Percentiles rank a stretch among this genome's conserved stretches.
These are phyloP conservation scores for Tulasnella sp. DNA, from an alignment of 768 basidiomycete genomes.

Conservation along the genomic window DNA sequence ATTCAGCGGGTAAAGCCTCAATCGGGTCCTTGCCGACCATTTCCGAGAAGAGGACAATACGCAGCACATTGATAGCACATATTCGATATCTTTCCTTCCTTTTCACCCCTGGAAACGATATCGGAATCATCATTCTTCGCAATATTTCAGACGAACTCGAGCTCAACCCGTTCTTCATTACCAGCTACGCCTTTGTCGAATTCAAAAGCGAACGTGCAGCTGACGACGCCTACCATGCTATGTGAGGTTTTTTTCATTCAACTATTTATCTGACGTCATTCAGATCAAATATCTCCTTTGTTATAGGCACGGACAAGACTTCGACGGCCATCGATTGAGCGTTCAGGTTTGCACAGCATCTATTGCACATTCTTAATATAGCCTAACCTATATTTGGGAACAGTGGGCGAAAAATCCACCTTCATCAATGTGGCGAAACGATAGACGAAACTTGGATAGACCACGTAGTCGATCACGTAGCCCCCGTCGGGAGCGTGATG, in stretches of 20 bases:
- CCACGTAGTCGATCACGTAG: constrained; percentile 40
- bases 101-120: background rate
- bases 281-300: constrained; percentile 3
- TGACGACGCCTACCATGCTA: constrained; percentile 73
- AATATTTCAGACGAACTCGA: constrained; percentile 38
- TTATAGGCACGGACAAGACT: constrained; percentile 57
- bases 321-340: constrained; percentile 61
- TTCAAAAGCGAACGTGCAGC: constrained; percentile 67
- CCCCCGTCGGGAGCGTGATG: constrained; percentile 33
- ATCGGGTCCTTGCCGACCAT: background rate
- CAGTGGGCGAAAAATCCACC: constrained; percentile 78
- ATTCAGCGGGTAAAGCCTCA: background rate
- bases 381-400: background rate
- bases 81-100: background rate
- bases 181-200: constrained; percentile 78
- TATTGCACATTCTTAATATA: background rate
- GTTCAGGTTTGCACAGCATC: constrained; percentile 42
- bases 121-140: constrained; percentile 26
- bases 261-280: background rate
- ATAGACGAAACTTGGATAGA: constrained; percentile 28
- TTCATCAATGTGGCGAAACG: constrained; percentile 68
- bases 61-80: background rate
- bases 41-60: background rate
- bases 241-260: constrained; percentile 35
- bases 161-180: constrained; percentile 22